These are phyloP conservation scores for Cutaneotrichosporon mucoides DNA, from an alignment of 1,284 basidiomycete genomes.

Conservation along the genomic window DNA sequence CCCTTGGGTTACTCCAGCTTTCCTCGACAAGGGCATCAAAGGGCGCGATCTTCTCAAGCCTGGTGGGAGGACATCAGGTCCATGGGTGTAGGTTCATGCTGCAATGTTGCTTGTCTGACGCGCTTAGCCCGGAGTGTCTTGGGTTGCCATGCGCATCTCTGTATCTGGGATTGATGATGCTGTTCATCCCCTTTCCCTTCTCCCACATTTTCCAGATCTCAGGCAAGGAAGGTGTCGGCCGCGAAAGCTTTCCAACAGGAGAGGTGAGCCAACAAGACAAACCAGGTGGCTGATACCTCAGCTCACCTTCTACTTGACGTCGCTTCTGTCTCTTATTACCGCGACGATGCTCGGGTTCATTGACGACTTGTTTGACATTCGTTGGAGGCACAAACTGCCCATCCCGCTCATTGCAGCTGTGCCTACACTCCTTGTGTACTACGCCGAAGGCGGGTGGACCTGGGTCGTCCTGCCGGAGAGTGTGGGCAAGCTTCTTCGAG, in stretches of 20 bases:
- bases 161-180: constrained; percentile 77
- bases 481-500: constrained; percentile 58
- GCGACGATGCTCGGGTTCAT: constrained; percentile 93
- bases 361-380: constrained; percentile 97
- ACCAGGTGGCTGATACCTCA: constrained; percentile 39
- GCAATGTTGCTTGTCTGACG: background rate
- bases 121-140: constrained; percentile 78
- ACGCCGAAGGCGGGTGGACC: constrained; percentile 87
- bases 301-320: constrained; percentile 89
- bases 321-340: constrained; percentile 80
- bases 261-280: constrained; percentile 56
- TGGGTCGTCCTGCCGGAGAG: constrained; percentile 90
- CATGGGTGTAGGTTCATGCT: constrained; percentile 58
- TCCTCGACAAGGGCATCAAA: constrained; percentile 69
- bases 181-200: constrained; percentile 87
- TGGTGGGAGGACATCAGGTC: constrained; percentile 52
- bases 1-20: constrained; percentile 67
- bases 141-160: constrained; percentile 85
- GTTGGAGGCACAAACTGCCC: constrained; percentile 96
- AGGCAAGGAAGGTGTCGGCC: constrained; percentile 16
- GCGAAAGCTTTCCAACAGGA: constrained; percentile 72
- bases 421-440: constrained; percentile 93
- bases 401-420: constrained; percentile 94
- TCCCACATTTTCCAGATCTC: constrained; percentile 58
- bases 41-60: constrained; percentile 75